Percentiles rank a stretch among this genome's conserved stretches.
Conservation (phyloP, 257 asterid species). For the Nicotiana tabacum region DNA sequence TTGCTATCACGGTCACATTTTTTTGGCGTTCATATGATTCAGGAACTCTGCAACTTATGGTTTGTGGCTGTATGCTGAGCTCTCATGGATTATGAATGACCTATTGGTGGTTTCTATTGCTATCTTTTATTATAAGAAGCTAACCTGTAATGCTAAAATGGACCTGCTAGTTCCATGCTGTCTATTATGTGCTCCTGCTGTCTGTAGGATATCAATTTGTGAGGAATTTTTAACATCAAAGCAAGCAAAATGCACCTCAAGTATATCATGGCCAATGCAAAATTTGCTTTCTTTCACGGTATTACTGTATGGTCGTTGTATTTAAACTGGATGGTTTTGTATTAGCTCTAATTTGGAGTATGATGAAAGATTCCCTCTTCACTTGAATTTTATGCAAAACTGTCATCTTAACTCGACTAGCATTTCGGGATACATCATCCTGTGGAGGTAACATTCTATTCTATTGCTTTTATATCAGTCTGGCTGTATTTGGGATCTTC, state of each 20-base stretch:
- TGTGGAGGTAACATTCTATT: constrained; percentile 7
- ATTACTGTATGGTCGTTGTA: not conserved
- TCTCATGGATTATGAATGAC: not conserved
- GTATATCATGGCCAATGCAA: not conserved
- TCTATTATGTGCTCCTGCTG: not conserved
- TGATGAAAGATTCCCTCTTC: constrained; percentile 6
- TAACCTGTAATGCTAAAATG: not conserved
- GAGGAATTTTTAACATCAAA: not conserved
- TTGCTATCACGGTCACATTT: not conserved
- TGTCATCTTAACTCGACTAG: not conserved
- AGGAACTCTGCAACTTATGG: not conserved
- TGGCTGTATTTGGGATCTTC: not conserved
- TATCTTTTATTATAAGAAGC: not conserved
- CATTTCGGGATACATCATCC: not conserved
- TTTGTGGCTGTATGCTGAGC: not conserved
- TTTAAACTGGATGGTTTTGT: not conserved
- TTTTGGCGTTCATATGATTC: not conserved
- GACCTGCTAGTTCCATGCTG: not conserved
- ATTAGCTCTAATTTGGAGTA: not conserved
- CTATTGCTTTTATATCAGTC: not conserved
- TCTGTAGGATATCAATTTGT: not conserved
- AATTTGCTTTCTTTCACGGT: not conserved
- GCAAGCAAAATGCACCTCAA: not conserved
- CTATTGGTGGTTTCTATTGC: not conserved
- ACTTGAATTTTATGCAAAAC: not conserved